Evolutionary conservation across 2,329 filamentous ascomycete species (phyloP).

Genomic region (Cordyceps farinosa): DNA sequence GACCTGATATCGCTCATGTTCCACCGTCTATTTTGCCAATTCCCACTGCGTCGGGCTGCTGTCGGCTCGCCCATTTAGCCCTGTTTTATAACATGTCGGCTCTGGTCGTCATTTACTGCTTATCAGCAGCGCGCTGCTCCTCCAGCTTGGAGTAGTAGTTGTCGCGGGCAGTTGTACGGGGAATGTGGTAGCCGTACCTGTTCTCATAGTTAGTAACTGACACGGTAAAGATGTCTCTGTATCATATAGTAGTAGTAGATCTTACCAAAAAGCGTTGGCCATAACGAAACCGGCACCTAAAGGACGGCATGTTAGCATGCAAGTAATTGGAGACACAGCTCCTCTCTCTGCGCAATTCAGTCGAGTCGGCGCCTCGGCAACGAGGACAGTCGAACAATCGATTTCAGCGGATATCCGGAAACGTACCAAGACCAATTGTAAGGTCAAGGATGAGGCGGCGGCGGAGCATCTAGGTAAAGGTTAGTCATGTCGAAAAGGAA

Average conservation of each 20-base stretch:
- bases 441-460: constrained; percentile 56
- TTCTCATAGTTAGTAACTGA: constrained; percentile 17
- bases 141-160: constrained; percentile 57
- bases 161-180: constrained; percentile 56
- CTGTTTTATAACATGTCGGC: not conserved
- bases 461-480: constrained; percentile 53
- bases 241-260: constrained; percentile 17
- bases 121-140: constrained; percentile 48
- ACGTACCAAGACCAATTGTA: constrained; percentile 53
- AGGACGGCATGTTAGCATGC: constrained; percentile 2
- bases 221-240: not conserved
- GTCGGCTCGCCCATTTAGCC: not conserved
- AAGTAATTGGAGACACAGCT: not conserved
- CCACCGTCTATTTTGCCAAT: constrained; percentile 8
- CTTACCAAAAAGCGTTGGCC: constrained; percentile 56
- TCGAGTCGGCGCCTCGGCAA: not conserved
- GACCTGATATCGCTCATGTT: constrained; percentile 1
- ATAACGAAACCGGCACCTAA: constrained; percentile 52
- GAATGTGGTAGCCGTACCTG: constrained; percentile 62
- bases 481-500: constrained; percentile 28
- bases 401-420: not conserved
- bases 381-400: not conserved
- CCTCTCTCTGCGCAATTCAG: not conserved
- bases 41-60: not conserved
- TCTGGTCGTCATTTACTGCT: constrained; percentile 19